Evolutionary conservation across 1,139 yeast genomes (phyloP), one percentile per base, ranked within the genome.

Genomic region (Suhomyces bribrorum): DNA sequence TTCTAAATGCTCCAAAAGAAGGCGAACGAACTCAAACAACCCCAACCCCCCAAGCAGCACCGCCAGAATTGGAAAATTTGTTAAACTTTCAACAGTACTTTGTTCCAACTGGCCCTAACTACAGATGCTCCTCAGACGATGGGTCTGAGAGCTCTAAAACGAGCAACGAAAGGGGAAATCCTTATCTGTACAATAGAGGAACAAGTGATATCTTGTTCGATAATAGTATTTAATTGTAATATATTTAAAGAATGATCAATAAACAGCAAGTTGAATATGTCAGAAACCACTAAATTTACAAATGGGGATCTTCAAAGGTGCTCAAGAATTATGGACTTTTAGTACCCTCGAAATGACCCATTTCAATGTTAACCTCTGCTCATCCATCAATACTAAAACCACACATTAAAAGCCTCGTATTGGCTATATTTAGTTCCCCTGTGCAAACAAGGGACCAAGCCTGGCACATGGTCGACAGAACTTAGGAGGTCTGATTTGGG

Each of bases 201-300:
- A 47, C 53, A 17, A 54, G 49, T 37, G 59, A 56, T 39, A 47
- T 54, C 23, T 43, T 54, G 39, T 53, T 50, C 41, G 57, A 52
- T 36, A 53, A 53, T 30, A 48, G 45, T 37, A 40, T 47, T 29
- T 48, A 43, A 29, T 31, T 32, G 34, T 33, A 37, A 31, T 36
- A 36, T 36, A 20, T n/a, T 8, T 8, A n/a, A 20, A 8, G 8
- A 20, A 20, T n/a, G 23, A 20, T 20, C 4, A 20, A n/a, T 20
- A 20, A 20, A 4, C 8, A 4, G 1, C 8, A 20, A 20, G 11
- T 7, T 7, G 11, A 20, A 20, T 8, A 1, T 4, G 11, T 3
- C 4, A 20, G 23, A 20, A 20, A 20, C 8, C 23, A n/a, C n/a
- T n/a, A n/a, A n/a, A n/a, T n/a, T n/a, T n/a, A n/a, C n/a, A n/a